Conservation (phyloP, 116 monocot genomes). For the Phalaenopsis hybrid region DNA sequence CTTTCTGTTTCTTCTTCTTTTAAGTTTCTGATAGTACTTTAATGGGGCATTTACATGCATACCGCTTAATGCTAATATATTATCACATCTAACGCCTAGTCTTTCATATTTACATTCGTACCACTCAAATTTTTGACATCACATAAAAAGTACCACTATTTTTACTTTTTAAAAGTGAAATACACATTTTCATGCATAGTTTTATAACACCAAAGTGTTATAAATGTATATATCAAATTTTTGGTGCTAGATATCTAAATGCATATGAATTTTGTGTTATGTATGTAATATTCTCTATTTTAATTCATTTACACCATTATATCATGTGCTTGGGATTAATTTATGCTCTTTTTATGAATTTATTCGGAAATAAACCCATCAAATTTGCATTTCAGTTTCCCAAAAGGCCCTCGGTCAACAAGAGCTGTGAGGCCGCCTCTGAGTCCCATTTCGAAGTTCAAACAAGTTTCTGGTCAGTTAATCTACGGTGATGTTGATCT, state of each 20-base stretch:
- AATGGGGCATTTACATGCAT: too few species aligned
- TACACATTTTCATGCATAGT: too few species aligned
- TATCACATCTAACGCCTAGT: too few species aligned
- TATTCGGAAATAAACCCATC: not conserved
- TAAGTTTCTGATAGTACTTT: not conserved
- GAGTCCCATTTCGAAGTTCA: not conserved
- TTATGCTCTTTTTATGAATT: not conserved
- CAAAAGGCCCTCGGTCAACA: slow-evolving; percentile 3
- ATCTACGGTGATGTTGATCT: slow-evolving; percentile 1
- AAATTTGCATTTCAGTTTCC: not conserved
- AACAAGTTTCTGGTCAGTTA: not conserved
- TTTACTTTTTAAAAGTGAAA: too few species aligned
- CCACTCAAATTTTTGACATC: too few species aligned
- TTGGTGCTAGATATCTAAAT: too few species aligned
- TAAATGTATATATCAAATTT: too few species aligned
- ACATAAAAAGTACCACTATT: too few species aligned
- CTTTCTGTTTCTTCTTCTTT: not conserved
- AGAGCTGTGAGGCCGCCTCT: not conserved
- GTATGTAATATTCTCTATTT: not conserved
- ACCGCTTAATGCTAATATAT: too few species aligned
- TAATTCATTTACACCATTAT: not conserved
- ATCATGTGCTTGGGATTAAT: not conserved
- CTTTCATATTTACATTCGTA: too few species aligned
- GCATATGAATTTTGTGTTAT: too few species aligned
- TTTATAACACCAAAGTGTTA: too few species aligned